Base-by-base conservation (phyloP, 2,329 filamentous ascomycete species). In the Colletotrichum zoysiae region DNA sequence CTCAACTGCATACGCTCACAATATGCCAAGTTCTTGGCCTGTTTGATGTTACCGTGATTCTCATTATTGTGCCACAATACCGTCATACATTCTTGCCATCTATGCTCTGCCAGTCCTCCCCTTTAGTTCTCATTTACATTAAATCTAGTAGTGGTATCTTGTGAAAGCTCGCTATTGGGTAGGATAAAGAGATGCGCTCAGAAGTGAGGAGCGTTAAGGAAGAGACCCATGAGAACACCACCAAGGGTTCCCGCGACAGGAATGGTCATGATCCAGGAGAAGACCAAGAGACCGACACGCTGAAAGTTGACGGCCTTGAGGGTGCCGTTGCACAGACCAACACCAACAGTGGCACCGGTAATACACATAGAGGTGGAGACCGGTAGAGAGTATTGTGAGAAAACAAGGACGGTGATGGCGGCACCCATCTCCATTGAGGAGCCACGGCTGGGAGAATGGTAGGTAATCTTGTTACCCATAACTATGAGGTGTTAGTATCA, bases 331-430 rank as follows among this genome's bases (percentile, higher is more conserved):
- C 91, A 94, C 26, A 95, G 89, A 78, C 91, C 92, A 60, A 95
- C 92, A 71, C 92, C 92, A 56, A 94, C 90, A 0, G 92, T 94
- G 35, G 92, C 92, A 66, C 93, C 92, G 1, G 92, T 94, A 80
- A 95, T 94, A 80, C 92, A 95, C 92, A 92, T 92, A 23, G 90
- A 91, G 2, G 91, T 95, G 0, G 92, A 94, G 38, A 95, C 92
- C 48, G 92, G 92, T 0, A 95, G 90, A 1, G 88, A 89, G 85
- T 87, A 93, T 79, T 93, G 92, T 0, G 91, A 93, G 85, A 93
- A 93, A 79, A 95, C 82, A 33, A 94, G 88, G 72, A 94, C 89
- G 12, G 92, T 94, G 75, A 95, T 89, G 75, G 92, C 91, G 56
- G 92, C 92, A 58, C 92, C 92, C 88, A 95, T 88, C 79, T 95